Evolutionary conservation across 2,329 filamentous ascomycete species (phyloP).

Genomic region (Coniochaeta ligniaria): DNA sequence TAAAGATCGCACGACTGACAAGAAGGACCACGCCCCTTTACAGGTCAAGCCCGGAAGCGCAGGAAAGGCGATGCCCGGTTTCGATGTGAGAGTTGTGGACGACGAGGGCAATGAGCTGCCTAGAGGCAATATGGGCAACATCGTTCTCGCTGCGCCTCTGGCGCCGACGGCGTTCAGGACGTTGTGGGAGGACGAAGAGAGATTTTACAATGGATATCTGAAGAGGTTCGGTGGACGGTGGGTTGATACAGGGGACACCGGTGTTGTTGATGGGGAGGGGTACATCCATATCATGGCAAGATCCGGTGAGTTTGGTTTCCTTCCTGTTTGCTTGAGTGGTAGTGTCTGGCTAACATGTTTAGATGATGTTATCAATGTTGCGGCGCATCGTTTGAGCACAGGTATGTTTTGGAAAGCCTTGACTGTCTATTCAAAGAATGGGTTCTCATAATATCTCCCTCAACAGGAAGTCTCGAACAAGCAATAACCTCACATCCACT

Average conservation of each 20-base stretch:
- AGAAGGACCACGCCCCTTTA: constrained; percentile 36
- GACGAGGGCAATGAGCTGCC: constrained; percentile 67
- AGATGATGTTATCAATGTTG: constrained; percentile 95
- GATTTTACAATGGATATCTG: constrained; percentile 81
- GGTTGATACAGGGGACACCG: constrained; percentile 88
- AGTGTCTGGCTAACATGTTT: not conserved
- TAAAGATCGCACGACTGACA: constrained; percentile 37
- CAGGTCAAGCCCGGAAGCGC: constrained; percentile 76
- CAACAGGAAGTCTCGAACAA: constrained; percentile 78
- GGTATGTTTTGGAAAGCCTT: constrained; percentile 40
- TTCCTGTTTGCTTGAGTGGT: not conserved
- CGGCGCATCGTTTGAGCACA: constrained; percentile 83
- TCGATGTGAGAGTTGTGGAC: constrained; percentile 78
- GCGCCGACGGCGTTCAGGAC: constrained; percentile 82
- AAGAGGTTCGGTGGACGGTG: constrained; percentile 74
- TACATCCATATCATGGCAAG: constrained; percentile 59
- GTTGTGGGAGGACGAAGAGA: constrained; percentile 76
- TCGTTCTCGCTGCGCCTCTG: constrained; percentile 75
- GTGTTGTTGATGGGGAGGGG: constrained; percentile 71
- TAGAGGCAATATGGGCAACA: constrained; percentile 80
- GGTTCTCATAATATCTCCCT: not conserved
- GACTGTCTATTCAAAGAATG: not conserved
- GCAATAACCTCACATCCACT: constrained; percentile 74
- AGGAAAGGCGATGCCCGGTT: constrained; percentile 86
- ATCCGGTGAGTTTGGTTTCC: constrained; percentile 10